Base-by-base conservation (phyloP, 2,329 filamentous ascomycete species). In the Drechmeria coniospora region DNA sequence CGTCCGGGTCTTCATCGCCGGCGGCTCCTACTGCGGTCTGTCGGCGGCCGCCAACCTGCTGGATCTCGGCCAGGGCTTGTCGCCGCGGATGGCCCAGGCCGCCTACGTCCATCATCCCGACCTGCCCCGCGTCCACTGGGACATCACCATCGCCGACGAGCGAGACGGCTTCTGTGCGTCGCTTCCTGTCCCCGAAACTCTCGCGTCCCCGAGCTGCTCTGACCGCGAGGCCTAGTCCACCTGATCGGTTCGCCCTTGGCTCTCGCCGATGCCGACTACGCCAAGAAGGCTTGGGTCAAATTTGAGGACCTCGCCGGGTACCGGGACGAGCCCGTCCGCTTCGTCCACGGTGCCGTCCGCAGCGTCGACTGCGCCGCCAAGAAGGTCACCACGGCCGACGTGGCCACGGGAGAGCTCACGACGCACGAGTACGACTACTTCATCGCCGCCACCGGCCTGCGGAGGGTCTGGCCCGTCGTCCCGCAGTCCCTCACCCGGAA, bases 101-200 rank as follows among this genome's bases (percentile, higher is more conserved):
- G 42, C 42, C n/a, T 57, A 57, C 30, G 32, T 35, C 23, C 53
- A 63, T 43, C 39, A 61, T 40, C 37, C 53, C 36, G 43, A 53
- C 17, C 45, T 57, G 13, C 55, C 58, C 24, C 59, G 56, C 15
- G 57, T 76, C 24, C 61, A 68, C 1, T 51, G 81, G 10, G 65
- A 82, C 21, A 73, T 86, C 27, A 83, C 76, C 14, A 64, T 86
- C 14, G 71, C 81, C 15, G 79, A 86, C 41, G 77, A 84, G 49
- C 61, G 77, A n/a, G 79, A 86, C 57, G 80, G 80, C n/a, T 84
- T 73, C 48, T 84, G 79, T 84, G 58, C 41, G 74, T 53, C 5
- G 21, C 15, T 14, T 16, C 19, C 11, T 16, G 13, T 21, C 3
- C n/a, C 21, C 5, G 8, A 9, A 17, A 10, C n/a, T 10, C 18